Conservation (phyloP, 1,139 yeast species). For the Blastobotrys apis region DNA sequence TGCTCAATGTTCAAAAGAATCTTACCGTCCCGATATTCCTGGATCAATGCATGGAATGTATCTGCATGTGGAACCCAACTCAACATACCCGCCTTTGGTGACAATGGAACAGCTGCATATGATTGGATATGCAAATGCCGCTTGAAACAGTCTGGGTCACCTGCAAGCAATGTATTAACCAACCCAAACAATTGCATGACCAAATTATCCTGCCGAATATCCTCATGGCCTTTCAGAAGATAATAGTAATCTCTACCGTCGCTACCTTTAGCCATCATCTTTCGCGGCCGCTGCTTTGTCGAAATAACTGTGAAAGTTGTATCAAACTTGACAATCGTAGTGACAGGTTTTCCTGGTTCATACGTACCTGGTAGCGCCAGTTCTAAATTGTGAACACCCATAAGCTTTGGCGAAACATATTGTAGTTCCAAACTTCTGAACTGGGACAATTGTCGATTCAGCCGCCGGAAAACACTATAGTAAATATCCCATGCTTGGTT, state of each 20-base stretch:
- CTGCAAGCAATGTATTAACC: conserved; percentile 81
- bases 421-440: conserved; percentile 82
- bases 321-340: conserved; percentile 69
- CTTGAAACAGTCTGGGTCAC: conserved; percentile 94
- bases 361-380: conserved; percentile 95
- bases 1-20: conserved; percentile 89
- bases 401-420: conserved; percentile 80
- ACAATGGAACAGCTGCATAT: conserved; percentile 88
- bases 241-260: conserved; percentile 89
- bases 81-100: conserved; percentile 93
- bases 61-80: conserved; percentile 99
- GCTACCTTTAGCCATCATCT: conserved; percentile 71
- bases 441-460: conserved; percentile 84
- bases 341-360: conserved; percentile 74
- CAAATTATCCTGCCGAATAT: conserved; percentile 92
- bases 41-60: conserved; percentile 88
- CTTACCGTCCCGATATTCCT: conserved; percentile 90
- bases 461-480: conserved; percentile 87
- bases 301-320: conserved; percentile 85
- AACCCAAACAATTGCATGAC: conserved; percentile 97
- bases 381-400: conserved; percentile 73
- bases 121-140: conserved; percentile 91
- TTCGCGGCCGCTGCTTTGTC: conserved; percentile 94
- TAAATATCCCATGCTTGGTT: conserved; percentile 98
- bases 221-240: conserved; percentile 91